Percentiles rank a stretch among this genome's conserved stretches.
Evolutionary conservation across 495 filamentous ascomycete genomes (phyloP).

Genomic region (Amorphotheca resinae): DNA sequence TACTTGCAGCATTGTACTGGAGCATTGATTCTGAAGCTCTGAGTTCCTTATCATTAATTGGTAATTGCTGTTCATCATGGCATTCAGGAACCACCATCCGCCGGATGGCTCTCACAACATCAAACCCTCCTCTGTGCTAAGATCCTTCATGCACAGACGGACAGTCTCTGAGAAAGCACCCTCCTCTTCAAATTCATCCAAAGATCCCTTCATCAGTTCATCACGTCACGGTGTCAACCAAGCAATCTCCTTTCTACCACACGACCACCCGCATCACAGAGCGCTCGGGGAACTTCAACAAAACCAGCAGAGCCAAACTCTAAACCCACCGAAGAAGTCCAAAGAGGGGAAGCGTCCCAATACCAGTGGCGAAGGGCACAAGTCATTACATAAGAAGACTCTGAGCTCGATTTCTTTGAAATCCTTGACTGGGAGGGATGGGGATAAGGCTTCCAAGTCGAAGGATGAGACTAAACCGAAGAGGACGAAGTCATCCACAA

Average conservation of each 20-base stretch:
- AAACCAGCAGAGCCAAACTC: slow-evolving; percentile 29
- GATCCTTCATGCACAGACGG: slow-evolving; percentile 42
- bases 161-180: slow-evolving; percentile 28
- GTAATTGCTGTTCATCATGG: slow-evolving; percentile 12
- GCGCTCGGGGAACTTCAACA: slow-evolving; percentile 38
- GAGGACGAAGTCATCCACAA: slow-evolving; percentile 76
- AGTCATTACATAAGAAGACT: slow-evolving; percentile 46
- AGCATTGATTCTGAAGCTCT: slow-evolving; percentile 7
- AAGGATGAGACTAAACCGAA: slow-evolving; percentile 48
- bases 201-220: slow-evolving; percentile 15
- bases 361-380: slow-evolving; percentile 16
- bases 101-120: slow-evolving; percentile 20
- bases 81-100: slow-evolving; percentile 4
- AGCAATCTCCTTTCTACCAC: slow-evolving; percentile 19
- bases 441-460: slow-evolving; percentile 36
- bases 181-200: slow-evolving; percentile 12
- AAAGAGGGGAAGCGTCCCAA: slow-evolving; percentile 22
- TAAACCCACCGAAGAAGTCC: slow-evolving; percentile 29
- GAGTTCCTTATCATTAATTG: not conserved
- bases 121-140: slow-evolving; percentile 47
- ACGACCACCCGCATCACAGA: slow-evolving; percentile 25
- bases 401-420: slow-evolving; percentile 57
- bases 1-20: slow-evolving; percentile 1
- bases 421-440: slow-evolving; percentile 41
- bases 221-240: slow-evolving; percentile 13